Conservation (phyloP, 2,329 filamentous ascomycete genomes). For the Ophiostoma sp. region DNA sequence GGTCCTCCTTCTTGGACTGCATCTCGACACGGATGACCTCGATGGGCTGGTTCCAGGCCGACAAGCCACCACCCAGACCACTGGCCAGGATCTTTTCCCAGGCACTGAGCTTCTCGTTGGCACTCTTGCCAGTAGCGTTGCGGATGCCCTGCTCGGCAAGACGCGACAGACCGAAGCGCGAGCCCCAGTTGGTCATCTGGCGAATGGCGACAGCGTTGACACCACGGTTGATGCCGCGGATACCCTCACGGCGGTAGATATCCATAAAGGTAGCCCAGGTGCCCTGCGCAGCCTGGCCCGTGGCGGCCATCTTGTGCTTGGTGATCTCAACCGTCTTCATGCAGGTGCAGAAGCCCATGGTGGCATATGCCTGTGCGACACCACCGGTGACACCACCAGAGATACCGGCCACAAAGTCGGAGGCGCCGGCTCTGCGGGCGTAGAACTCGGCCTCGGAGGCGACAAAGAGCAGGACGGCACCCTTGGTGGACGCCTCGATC, state of each 20-base stretch:
- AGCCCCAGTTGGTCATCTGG: slow-evolving; percentile 99
- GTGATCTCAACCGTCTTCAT: slow-evolving; percentile 99
- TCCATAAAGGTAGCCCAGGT: slow-evolving; percentile 95
- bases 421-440: slow-evolving; percentile 74
- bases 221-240: slow-evolving; percentile 94
- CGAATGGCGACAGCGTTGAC: slow-evolving; percentile 98
- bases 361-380: slow-evolving; percentile 96
- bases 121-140: slow-evolving; percentile 68
- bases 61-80: slow-evolving; percentile 84
- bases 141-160: slow-evolving; percentile 88
- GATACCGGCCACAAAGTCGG: slow-evolving; percentile 85
- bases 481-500: slow-evolving; percentile 99
- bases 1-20: slow-evolving; percentile 98
- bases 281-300: slow-evolving; percentile 77
- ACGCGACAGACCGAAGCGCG: slow-evolving; percentile 86
- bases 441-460: slow-evolving; percentile 97
- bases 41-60: slow-evolving; percentile 98
- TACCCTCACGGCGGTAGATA: slow-evolving; percentile 92
- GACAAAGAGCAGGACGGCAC: slow-evolving; percentile 97
- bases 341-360: slow-evolving; percentile 99
- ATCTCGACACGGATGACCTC: slow-evolving; percentile 99
- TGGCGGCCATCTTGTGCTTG: slow-evolving; percentile 85
- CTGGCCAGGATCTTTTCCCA: slow-evolving; percentile 86
- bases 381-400: slow-evolving; percentile 86
- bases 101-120: slow-evolving; percentile 70